phyloP scores from a whole-genome alignment of 306 rosid genomes.

The Pyrus communis region DNA sequence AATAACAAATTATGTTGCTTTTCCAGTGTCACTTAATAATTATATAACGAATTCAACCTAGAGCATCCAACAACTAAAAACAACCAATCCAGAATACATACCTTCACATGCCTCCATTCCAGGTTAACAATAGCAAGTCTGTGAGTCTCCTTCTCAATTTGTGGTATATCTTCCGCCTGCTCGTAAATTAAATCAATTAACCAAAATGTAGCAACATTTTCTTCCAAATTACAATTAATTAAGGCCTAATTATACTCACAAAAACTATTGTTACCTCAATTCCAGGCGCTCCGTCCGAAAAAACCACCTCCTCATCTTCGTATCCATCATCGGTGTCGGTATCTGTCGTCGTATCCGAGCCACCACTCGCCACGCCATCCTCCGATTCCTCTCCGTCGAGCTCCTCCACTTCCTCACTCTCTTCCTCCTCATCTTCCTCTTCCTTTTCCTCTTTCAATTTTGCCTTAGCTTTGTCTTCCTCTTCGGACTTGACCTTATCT shows the following conservation, averaged over 20 bases:
- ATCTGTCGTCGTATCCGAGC: constrained; percentile 14
- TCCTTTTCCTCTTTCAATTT: constrained; percentile 1
- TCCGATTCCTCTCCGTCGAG: neutral
- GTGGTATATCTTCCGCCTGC: constrained; percentile 48
- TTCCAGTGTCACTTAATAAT: neutral
- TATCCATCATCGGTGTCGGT: constrained; percentile 39
- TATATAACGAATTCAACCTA: neutral
- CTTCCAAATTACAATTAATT: neutral
- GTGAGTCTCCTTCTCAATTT: constrained; percentile 59
- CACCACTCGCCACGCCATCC: constrained; percentile 12
- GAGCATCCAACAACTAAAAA: neutral
- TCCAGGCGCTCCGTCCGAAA: constrained; percentile 33
- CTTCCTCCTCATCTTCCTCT: constrained; percentile 20
- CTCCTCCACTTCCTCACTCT: constrained; percentile 17
- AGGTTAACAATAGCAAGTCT: constrained; percentile 78
- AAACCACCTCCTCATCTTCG: constrained; percentile 15
- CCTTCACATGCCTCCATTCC: constrained; percentile 94
- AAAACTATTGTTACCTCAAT: neutral
- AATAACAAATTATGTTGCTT: neutral
- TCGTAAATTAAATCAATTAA: neutral
- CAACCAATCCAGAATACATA: constrained; percentile 13
- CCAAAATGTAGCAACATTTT: neutral
- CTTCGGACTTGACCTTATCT: neutral
- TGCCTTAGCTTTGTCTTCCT: neutral
- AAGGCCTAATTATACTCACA: neutral